phyloP scores from a whole-genome alignment of 768 basidiomycete species.

The Hemileccinum rubropunctum region DNA sequence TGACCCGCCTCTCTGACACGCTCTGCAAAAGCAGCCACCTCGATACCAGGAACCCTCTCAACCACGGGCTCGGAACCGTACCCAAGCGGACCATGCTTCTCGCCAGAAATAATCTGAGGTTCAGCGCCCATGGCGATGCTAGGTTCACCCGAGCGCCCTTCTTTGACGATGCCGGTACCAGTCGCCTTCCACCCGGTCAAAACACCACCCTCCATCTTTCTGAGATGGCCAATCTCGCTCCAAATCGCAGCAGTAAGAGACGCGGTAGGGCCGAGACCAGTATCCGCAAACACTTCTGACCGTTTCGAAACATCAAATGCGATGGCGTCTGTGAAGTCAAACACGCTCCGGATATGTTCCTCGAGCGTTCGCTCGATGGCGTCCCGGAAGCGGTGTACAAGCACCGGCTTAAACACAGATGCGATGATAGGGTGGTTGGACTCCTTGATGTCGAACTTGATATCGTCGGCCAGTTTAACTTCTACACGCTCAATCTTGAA shows the following conservation, averaged over 20 bases:
- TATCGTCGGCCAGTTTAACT: conserved; percentile 55
- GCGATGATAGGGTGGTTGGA: conserved; percentile 64
- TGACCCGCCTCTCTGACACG: conserved; percentile 31
- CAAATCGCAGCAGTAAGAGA: conserved; percentile 59
- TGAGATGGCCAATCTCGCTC: conserved; percentile 66
- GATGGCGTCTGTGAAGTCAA: conserved; percentile 55
- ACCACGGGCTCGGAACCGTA: conserved; percentile 41
- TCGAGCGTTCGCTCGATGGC: conserved; percentile 58
- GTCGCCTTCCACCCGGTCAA: conserved; percentile 52
- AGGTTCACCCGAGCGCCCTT: conserved; percentile 36
- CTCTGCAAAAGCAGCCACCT: conserved; percentile 27
- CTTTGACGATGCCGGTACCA: conserved; percentile 60
- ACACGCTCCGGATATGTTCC: conserved; percentile 48
- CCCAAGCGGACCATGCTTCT: conserved; percentile 66
- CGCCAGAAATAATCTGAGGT: conserved; percentile 67
- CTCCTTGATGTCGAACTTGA: conserved; percentile 52
- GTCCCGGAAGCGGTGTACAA: conserved; percentile 54
- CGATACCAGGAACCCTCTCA: conserved; percentile 6
- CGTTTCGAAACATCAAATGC: conserved; percentile 59
- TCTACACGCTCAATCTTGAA: conserved; percentile 54
- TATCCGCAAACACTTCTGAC: conserved; percentile 62
- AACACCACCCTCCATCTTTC: conserved; percentile 34
- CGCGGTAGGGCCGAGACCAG: conserved; percentile 50
- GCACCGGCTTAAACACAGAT: conserved; percentile 60
- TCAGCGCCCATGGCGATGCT: conserved; percentile 67